phyloP scores from a whole-genome alignment of 768 basidiomycete genomes.

The Lactarius pseudohatsudake region DNA sequence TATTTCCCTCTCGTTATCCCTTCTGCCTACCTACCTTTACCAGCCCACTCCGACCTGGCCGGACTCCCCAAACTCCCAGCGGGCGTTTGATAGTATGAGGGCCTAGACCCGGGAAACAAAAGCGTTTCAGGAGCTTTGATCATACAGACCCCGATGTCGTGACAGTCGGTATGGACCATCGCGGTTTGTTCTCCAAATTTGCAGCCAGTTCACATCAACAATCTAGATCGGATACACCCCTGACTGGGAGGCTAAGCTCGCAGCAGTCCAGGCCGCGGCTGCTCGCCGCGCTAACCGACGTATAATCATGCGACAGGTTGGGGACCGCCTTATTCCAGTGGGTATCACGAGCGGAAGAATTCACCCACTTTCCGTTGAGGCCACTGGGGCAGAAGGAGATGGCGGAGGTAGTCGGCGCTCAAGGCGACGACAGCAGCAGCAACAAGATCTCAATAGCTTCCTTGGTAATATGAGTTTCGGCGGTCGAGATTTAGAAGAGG shows the following conservation, averaged over 20 bases:
- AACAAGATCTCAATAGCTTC: conserved; percentile 60
- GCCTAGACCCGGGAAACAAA: conserved; percentile 43
- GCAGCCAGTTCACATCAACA: conserved; percentile 17
- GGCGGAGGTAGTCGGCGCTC: conserved; percentile 50
- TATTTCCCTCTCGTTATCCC: conserved; percentile 10
- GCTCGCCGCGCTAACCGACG: conserved; percentile 93
- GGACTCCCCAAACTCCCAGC: conserved; percentile 52
- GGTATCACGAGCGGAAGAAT: conserved; percentile 91
- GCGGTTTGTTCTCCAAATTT: background rate
- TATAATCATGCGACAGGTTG: conserved; percentile 98
- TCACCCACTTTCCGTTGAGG: conserved; percentile 62
- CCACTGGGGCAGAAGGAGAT: conserved; percentile 46
- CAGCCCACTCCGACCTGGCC: conserved; percentile 44
- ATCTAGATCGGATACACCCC: conserved; percentile 88
- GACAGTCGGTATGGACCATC: conserved; percentile 65
- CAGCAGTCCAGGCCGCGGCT: conserved; percentile 91
- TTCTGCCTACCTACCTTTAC: conserved; percentile 3
- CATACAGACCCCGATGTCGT: conserved; percentile 88
- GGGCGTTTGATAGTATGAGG: conserved; percentile 33
- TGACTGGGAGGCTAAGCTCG: conserved; percentile 98
- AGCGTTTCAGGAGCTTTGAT: conserved; percentile 85
- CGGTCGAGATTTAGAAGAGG: conserved; percentile 93
- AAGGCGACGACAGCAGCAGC: conserved; percentile 57
- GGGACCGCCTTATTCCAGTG: conserved; percentile 94
- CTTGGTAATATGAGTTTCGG: conserved; percentile 61